Conservation (phyloP, 2,329 filamentous ascomycete species). For the Colletotrichum sansevieriae region DNA sequence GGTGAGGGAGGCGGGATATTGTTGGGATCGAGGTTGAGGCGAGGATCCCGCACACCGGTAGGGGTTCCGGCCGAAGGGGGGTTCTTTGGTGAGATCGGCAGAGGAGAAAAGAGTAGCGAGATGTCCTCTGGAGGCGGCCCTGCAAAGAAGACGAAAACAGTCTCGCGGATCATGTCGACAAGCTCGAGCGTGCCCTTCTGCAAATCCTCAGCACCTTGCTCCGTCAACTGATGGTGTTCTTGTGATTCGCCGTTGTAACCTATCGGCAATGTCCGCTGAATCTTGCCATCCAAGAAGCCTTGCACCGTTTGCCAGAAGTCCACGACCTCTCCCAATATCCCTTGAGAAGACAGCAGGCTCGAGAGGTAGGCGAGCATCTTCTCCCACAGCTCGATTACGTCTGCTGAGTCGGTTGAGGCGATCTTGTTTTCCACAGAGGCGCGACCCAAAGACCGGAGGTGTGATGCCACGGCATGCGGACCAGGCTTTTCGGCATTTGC, state of each 20-base stretch:
- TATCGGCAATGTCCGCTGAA: constrained; percentile 82
- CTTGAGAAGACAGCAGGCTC: constrained; percentile 80
- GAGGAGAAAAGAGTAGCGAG: constrained; percentile 85
- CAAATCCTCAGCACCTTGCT: constrained; percentile 77
- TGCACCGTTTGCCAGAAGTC: constrained; percentile 96
- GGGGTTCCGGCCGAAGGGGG: constrained; percentile 68
- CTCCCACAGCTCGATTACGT: constrained; percentile 93
- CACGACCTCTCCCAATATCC: constrained; percentile 87
- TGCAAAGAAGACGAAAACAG: constrained; percentile 84
- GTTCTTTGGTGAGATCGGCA: constrained; percentile 77
- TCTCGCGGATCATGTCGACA: constrained; percentile 85
- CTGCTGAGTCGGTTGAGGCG: constrained; percentile 79
- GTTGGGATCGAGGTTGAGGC: constrained; percentile 83
- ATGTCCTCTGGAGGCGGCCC: constrained; percentile 93
- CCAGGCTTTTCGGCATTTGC: constrained; percentile 80
- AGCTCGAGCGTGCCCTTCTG: constrained; percentile 85
- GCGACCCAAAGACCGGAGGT: constrained; percentile 80
- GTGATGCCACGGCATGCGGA: constrained; percentile 76
- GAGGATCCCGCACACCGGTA: constrained; percentile 73
- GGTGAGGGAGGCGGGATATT: constrained; percentile 83
- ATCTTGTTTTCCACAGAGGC: constrained; percentile 73
- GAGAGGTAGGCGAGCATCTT: constrained; percentile 82
- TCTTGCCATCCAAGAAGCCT: constrained; percentile 88
- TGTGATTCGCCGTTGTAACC: constrained; percentile 87
- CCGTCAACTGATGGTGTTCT: constrained; percentile 83